Conservation (phyloP, 116 monocot species). For the Dioscorea cayenensis region DNA sequence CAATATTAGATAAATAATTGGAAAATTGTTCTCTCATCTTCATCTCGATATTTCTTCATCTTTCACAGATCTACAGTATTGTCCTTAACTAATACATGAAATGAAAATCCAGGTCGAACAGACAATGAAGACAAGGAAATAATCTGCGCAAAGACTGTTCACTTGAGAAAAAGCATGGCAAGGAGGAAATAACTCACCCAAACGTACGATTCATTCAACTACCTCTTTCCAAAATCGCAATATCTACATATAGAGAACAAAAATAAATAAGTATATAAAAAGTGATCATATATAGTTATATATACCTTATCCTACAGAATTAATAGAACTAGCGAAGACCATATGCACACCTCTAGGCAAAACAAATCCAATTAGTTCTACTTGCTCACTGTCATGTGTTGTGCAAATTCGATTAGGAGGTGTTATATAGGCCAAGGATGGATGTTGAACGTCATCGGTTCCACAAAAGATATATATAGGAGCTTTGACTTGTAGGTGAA, state of each 20-base stretch:
- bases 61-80: not conserved
- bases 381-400: too few relatives aligned
- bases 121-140: constrained; percentile 25
- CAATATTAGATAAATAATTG: too few relatives aligned
- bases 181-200: constrained; percentile 21
- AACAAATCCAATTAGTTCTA: too few relatives aligned
- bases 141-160: constrained; percentile 14
- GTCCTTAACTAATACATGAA: not conserved
- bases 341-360: too few relatives aligned
- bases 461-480: not conserved
- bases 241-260: not conserved
- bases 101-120: constrained; percentile 30
- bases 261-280: not conserved
- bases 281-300: too few relatives aligned
- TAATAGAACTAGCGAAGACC: too few relatives aligned
- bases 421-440: not conserved
- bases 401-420: not conserved
- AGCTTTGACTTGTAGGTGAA: not conserved
- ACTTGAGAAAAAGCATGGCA: constrained; percentile 28
- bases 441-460: not conserved
- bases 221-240: not conserved
- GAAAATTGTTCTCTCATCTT: too few relatives aligned
- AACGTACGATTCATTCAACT: not conserved
- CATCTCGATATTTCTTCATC: too few relatives aligned
- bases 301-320: too few relatives aligned